Evolutionary conservation across 2,329 filamentous ascomycete genomes (phyloP).

Genomic region (Chlorencoelia australis): DNA sequence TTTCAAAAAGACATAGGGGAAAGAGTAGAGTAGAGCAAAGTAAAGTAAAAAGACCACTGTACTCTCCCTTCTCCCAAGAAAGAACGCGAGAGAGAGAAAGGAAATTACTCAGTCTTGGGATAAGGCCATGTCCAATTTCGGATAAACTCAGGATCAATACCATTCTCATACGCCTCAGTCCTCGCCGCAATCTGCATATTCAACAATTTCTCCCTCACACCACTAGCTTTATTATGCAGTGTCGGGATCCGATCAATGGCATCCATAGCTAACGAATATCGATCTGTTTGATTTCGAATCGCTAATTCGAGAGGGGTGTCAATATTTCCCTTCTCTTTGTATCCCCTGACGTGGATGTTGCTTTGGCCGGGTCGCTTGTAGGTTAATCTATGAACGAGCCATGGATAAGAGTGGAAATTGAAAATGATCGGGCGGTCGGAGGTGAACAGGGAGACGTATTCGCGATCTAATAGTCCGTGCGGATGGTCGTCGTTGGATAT

Average conservation of each 20-base stretch:
- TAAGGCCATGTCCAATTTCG: conserved; percentile 24
- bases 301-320: conserved; percentile 72
- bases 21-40: too few species aligned
- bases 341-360: conserved; percentile 66
- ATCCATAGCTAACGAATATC: conserved; percentile 67
- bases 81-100: too few species aligned
- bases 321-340: conserved; percentile 77
- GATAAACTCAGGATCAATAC: conserved; percentile 47
- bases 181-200: conserved; percentile 54
- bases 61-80: too few species aligned
- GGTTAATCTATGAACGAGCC: conserved; percentile 66
- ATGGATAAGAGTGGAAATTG: conserved; percentile 79
- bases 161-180: conserved; percentile 57
- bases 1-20: too few species aligned
- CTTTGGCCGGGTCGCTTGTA: conserved; percentile 62
- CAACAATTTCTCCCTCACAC: conserved; percentile 52
- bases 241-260: conserved; percentile 57
- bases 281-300: conserved; percentile 67
- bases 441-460: conserved; percentile 64
- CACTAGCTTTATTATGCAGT: conserved; percentile 53
- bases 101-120: conserved; percentile 8
- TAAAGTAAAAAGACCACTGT: too few species aligned
- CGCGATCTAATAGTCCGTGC: conserved; percentile 56
- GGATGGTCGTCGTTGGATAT: conserved; percentile 61
- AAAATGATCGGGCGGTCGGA: conserved; percentile 64